Percentiles rank a stretch among this genome's conserved stretches.
phyloP scores from a whole-genome alignment of 352 stramenopile genomes.

The Globisporangium heterothallicum region DNA sequence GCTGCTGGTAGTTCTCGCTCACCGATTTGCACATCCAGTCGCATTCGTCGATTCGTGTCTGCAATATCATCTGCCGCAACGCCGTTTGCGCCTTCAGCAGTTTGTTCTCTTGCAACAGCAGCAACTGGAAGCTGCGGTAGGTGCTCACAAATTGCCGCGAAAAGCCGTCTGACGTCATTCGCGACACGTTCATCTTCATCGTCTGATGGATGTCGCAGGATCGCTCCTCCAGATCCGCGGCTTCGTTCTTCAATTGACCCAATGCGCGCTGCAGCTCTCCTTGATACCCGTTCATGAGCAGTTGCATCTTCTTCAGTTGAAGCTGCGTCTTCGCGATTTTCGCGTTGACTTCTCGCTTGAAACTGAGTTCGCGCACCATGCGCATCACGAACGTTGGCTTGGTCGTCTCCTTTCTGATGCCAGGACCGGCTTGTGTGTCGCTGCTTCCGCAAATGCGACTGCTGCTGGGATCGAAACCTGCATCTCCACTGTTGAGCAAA shows the following conservation, averaged over 20 bases:
- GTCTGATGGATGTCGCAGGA: not conserved
- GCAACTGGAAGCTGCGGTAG: slow-evolving; percentile 4
- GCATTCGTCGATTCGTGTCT: slow-evolving; percentile 11
- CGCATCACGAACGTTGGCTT: slow-evolving; percentile 19
- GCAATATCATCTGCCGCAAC: slow-evolving; percentile 3
- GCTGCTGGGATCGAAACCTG: no score
- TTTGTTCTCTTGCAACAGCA: slow-evolving; percentile 5
- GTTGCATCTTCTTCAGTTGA: slow-evolving; percentile 22
- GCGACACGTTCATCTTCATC: not conserved
- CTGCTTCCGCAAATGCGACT: no score
- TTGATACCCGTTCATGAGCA: slow-evolving; percentile 19
- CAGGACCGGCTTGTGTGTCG: not conserved
- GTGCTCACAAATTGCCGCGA: not conserved
- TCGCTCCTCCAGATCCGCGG: slow-evolving; percentile 3
- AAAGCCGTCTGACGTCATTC: not conserved
- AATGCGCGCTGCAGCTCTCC: slow-evolving; percentile 2
- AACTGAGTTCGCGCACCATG: slow-evolving; percentile 20
- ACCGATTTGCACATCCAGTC: slow-evolving; percentile 17
- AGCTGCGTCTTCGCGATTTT: slow-evolving; percentile 22
- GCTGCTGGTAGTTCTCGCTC: slow-evolving; percentile 9
- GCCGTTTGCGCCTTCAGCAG: slow-evolving; percentile 1
- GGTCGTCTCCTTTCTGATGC: not conserved
- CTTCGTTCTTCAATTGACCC: slow-evolving; percentile 1
- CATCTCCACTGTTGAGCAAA: not conserved
- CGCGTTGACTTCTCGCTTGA: slow-evolving; percentile 27